Conservation (phyloP, 1,284 basidiomycete species). For the Ustilago tritici region DNA sequence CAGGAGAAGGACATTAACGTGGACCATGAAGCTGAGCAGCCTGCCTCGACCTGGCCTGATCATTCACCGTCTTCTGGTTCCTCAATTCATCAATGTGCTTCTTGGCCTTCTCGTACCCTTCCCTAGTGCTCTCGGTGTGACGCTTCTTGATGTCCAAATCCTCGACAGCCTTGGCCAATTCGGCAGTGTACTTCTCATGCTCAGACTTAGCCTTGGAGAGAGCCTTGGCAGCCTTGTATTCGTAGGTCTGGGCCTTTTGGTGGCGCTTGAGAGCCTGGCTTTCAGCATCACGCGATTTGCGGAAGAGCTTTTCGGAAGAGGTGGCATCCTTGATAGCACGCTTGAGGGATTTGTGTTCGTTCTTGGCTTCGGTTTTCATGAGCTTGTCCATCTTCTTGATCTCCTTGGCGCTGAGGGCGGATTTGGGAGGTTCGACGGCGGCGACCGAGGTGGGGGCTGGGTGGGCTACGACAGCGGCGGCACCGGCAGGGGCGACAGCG, state of each 20-base stretch:
- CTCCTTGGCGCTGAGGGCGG: constrained; percentile 53
- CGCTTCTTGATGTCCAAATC: constrained; percentile 65
- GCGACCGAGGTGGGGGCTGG: constrained; percentile 33
- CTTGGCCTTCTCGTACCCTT: constrained; percentile 57
- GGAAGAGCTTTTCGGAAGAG: constrained; percentile 56
- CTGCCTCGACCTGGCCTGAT: constrained; percentile 51
- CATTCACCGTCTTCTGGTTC: constrained; percentile 54
- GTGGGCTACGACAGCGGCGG: constrained; percentile 20
- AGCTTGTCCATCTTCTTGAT: constrained; percentile 65
- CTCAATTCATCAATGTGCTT: constrained; percentile 54
- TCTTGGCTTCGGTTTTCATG: constrained; percentile 63
- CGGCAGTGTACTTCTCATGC: constrained; percentile 57
- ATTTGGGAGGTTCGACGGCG: constrained; percentile 27
- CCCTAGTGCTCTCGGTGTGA: constrained; percentile 53
- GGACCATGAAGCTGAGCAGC: constrained; percentile 47
- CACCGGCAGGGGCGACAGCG: constrained; percentile 25
- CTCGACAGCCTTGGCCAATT: constrained; percentile 57
- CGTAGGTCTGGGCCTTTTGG: constrained; percentile 55
- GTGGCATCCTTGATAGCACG: constrained; percentile 60
- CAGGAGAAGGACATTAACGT: not conserved
- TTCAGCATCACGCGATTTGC: constrained; percentile 61
- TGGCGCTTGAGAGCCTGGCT: constrained; percentile 58
- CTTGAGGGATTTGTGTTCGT: constrained; percentile 60
- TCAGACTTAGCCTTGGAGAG: constrained; percentile 57
- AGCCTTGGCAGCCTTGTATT: constrained; percentile 62